A percentile compares a stretch with the other conserved stretches of the same genome.
These are phyloP conservation scores for Umbellularia californica DNA, from an alignment of 164 flowering plant species.

Conservation along the genomic window DNA sequence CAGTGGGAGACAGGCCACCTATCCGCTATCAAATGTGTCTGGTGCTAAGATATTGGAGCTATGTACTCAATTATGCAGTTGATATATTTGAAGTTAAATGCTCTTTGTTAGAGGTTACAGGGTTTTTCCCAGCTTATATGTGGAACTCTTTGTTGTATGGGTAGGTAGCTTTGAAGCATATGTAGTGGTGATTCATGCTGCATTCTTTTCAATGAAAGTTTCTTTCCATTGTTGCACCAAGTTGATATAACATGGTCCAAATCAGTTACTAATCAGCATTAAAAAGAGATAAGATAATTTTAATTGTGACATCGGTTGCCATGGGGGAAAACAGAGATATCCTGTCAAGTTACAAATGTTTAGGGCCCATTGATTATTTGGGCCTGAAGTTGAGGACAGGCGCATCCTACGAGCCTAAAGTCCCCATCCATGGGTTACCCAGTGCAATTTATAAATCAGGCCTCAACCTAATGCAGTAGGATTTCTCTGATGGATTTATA, in stretches of 20 bases:
- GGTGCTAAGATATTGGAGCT: conserved; percentile 47
- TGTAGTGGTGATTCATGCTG: background rate
- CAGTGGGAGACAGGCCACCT: conserved; percentile 38
- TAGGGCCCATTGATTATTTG: background rate
- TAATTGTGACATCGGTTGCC: background rate
- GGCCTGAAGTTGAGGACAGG: background rate
- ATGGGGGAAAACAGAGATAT: background rate
- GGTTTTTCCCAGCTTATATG: too few relatives aligned
- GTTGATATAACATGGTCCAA: background rate
- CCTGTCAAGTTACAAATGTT: background rate
- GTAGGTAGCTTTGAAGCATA: background rate
- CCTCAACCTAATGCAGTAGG: too few relatives aligned
- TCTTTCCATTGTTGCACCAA: background rate
- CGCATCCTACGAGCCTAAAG: too few relatives aligned
- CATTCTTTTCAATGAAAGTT: background rate
- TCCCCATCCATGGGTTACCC: too few relatives aligned
- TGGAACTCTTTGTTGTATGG: too few relatives aligned
- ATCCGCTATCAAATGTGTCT: conserved; percentile 34
- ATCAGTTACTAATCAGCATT: background rate
- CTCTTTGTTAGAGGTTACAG: too few relatives aligned
- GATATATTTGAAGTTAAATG: conserved; percentile 16
- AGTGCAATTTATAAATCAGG: too few relatives aligned
- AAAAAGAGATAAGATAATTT: background rate
- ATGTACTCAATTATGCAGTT: conserved; percentile 63
- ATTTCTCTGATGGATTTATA: too few relatives aligned